These are phyloP conservation scores for Lactuca sativa DNA, from an alignment of 129 eudicot genomes.

Conservation along the genomic window DNA sequence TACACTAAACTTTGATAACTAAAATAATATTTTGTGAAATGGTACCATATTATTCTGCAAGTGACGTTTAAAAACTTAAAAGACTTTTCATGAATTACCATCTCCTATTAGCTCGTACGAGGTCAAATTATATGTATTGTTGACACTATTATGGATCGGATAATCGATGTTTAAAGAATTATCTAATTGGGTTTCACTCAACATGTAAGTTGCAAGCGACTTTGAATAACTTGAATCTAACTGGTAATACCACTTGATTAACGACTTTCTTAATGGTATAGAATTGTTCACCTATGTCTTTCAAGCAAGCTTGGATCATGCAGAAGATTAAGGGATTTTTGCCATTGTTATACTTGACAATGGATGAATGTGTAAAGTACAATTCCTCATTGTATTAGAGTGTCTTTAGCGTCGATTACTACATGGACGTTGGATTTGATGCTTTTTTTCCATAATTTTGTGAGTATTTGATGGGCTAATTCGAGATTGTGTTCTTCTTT, in stretches of 20 bases:
- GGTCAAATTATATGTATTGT: conserved; percentile 48
- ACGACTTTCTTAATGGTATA: conserved; percentile 59
- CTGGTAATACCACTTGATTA: conserved; percentile 70
- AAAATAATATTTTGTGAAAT: too few relatives aligned
- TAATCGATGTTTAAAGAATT: conserved; percentile 57
- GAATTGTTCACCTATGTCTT: conserved; percentile 74
- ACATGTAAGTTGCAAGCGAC: conserved; percentile 97
- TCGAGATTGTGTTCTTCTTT: conserved; percentile 81
- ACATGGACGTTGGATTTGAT: conserved; percentile 61
- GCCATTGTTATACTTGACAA: conserved; percentile 44
- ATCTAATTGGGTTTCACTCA: conserved; percentile 61
- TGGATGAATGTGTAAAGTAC: conserved; percentile 72
- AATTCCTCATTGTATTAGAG: conserved; percentile 79
- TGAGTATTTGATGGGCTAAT: conserved; percentile 56
- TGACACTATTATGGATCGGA: conserved; percentile 63
- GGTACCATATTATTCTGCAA: too few relatives aligned
- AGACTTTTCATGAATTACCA: too few relatives aligned
- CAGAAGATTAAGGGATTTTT: conserved; percentile 51
- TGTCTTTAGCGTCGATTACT: conserved; percentile 89
- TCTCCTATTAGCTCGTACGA: too few relatives aligned
- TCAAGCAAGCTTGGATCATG: conserved; percentile 79
- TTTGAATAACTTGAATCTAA: conserved; percentile 86
- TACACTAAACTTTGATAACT: too few relatives aligned
- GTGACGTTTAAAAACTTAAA: too few relatives aligned
- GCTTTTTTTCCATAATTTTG: conserved; percentile 50